A percentile compares a stretch with the other conserved stretches of the same genome.
Conservation (phyloP, 148 eudicot species). For the Cornus suecica region DNA sequence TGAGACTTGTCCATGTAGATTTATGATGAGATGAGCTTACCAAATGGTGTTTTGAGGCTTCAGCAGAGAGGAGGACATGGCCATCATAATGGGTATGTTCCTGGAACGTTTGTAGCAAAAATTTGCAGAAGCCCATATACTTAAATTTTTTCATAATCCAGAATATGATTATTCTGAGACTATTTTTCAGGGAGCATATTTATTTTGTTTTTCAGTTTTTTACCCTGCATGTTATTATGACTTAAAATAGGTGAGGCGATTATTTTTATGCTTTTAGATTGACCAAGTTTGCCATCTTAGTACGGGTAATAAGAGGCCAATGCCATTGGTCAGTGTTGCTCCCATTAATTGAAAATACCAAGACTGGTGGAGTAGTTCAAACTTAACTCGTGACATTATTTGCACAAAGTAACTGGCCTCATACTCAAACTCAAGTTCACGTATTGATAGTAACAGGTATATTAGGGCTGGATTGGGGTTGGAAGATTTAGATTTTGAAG, state of each 20-base stretch:
- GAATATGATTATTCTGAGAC: no score
- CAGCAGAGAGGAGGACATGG: constrained; percentile 98
- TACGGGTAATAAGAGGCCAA: not conserved
- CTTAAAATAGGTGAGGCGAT: not conserved
- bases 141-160: not conserved
- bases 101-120: not conserved
- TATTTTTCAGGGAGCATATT: no score
- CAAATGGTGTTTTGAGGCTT: constrained; percentile 91
- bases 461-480: not conserved
- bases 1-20: constrained; percentile 37
- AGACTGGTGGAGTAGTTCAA: not conserved
- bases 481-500: not conserved
- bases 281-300: not conserved
- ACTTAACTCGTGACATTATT: not conserved
- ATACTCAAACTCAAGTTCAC: no score
- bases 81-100: constrained; percentile 84
- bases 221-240: not conserved
- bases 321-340: not conserved
- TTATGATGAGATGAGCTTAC: constrained; percentile 96
- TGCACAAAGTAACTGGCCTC: not conserved
- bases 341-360: no score
- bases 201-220: no score
- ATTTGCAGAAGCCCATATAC: not conserved
- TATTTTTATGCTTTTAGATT: no score
- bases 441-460: not conserved